A percentile compares a stretch with the other conserved stretches of the same genome.
phyloP scores from a whole-genome alignment of 495 filamentous ascomycete genomes.

The Daldinia loculata region DNA sequence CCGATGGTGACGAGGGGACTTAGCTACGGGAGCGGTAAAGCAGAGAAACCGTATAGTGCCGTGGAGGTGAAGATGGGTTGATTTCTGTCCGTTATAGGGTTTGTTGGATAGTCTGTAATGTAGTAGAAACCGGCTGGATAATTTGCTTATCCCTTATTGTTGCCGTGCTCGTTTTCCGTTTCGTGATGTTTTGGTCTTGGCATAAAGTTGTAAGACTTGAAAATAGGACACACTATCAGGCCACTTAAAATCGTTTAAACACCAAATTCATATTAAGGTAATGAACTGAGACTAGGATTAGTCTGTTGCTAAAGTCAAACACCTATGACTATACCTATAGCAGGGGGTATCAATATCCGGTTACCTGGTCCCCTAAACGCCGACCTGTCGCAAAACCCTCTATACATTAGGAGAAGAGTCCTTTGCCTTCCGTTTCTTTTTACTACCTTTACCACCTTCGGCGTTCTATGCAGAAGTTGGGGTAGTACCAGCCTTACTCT shows the following conservation, averaged over 20 bases:
- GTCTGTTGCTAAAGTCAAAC: slow-evolving; percentile 15
- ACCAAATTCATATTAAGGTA: neutral
- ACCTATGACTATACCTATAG: slow-evolving; percentile 13
- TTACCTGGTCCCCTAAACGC: slow-evolving; percentile 21
- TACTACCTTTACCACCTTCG: slow-evolving; percentile 8
- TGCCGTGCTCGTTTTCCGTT: neutral
- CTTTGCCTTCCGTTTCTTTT: neutral
- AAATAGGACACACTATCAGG: neutral
- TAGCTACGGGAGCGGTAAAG: slow-evolving; percentile 18
- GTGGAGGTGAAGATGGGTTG: neutral
- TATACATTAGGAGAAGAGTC: neutral
- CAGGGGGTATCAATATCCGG: slow-evolving; percentile 34
- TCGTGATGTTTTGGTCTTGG: neutral
- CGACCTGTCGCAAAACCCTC: slow-evolving; percentile 2
- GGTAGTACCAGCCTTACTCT: slow-evolving; percentile 60
- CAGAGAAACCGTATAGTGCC: neutral
- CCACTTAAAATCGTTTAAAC: neutral
- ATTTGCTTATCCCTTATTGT: neutral
- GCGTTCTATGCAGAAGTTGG: slow-evolving; percentile 41
- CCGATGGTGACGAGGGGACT: slow-evolving; percentile 44
- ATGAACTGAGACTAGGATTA: neutral
- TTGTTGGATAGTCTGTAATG: neutral
- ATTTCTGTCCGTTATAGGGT: neutral
- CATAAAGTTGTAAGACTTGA: neutral
- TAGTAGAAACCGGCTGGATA: neutral